phyloP scores from a whole-genome alignment of 805 yeast genomes.

The Saturnispora mendoncae region DNA sequence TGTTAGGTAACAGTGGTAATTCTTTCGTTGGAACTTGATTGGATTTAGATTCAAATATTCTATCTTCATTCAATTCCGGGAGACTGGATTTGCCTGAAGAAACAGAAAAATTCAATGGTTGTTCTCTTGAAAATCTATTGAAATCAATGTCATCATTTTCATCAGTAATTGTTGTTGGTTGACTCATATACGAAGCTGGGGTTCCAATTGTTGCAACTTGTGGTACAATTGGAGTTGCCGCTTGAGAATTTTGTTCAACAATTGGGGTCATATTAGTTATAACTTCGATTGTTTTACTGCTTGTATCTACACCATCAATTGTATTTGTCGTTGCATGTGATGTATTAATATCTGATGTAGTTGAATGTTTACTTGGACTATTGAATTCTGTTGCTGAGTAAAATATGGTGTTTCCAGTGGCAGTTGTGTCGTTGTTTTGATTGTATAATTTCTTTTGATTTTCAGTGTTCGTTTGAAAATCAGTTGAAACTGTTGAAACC shows the following conservation, averaged over 20 bases:
- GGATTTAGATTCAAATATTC: background rate
- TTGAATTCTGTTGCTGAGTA: slow-evolving; percentile 2
- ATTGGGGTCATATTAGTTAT: background rate
- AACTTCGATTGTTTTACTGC: background rate
- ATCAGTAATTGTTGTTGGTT: background rate
- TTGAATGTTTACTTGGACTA: background rate
- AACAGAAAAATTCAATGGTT: slow-evolving; percentile 6
- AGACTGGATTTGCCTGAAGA: too few species aligned
- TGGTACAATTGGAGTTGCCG: background rate
- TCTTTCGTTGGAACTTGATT: too few species aligned
- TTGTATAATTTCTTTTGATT: slow-evolving; percentile 1
- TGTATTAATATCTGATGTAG: background rate
- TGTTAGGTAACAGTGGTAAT: too few species aligned
- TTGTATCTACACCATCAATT: background rate
- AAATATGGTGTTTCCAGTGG: slow-evolving; percentile 5
- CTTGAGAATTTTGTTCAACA: background rate
- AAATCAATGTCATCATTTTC: slow-evolving; percentile 1
- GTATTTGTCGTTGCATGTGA: background rate
- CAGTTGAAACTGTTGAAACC: background rate
- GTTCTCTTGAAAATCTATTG: slow-evolving; percentile 6
- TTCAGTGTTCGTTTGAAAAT: background rate
- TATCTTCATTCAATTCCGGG: background rate
- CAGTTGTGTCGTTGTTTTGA: slow-evolving; percentile 1
- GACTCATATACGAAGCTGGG: background rate
- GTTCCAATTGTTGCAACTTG: background rate